Base-by-base conservation (phyloP, 345 rosid genomes). In the Corchorus olitorius region DNA sequence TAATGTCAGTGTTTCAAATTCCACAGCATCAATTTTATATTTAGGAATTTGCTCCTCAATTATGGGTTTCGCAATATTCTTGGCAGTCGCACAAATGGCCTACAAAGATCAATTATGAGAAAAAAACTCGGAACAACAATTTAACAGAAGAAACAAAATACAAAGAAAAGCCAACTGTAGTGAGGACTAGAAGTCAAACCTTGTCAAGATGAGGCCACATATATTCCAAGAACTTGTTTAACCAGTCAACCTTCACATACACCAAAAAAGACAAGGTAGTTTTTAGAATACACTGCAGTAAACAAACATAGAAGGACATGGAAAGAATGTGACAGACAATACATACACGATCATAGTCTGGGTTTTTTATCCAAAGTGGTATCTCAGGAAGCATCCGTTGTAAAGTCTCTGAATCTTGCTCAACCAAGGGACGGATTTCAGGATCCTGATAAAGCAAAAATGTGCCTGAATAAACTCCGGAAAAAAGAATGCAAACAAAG, bases 131-230 rank as follows among this genome's bases (percentile, higher is more conserved):
- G 77, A 72, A 43, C 20, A 54, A 34, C 77, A 72, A 33, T 73
- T 54, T 59, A 56, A 65, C 46, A 27, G 6, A 70, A 78, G 60
- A 35, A 33, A 54, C 62, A 74, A 54, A 68, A 20, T 19, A 75
- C 37, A 0, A 65, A 37, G 37, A 67, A 19, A 59, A 76, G 6
- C 49, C 15, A 16, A 39, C 9, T 4, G 60, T 6, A 11, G 22
- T 1, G 0, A 22, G 56, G 41, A 37, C 11, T 27, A 74, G 71
- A 78, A 59, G 79, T 50, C 75, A 45, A 82, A 95, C 99, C 98
- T 93, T 96, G 88, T 96, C 97, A 34, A 96, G 94, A 80, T 89
- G 90, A 78, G 99, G 97, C 99, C 99, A 96, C 95, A 93, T 89
- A 20, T 81, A 78, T 70, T 84, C 87, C 65, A 96, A 58, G 78